Conservation (phyloP, 306 rosid species). For the Comarum palustre region DNA sequence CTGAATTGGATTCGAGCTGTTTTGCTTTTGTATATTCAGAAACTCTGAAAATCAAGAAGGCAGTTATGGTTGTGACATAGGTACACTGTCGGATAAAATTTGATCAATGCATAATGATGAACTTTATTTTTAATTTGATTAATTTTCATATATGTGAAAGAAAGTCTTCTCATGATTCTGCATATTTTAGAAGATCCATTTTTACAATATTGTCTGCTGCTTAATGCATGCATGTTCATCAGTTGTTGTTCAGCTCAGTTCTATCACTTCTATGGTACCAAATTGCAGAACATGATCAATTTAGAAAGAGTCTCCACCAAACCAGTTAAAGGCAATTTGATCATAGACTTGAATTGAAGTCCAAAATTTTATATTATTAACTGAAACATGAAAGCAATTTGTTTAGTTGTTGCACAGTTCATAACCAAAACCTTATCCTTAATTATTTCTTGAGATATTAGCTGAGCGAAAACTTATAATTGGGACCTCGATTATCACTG, state of each 20-base stretch:
- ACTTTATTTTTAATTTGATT: not conserved
- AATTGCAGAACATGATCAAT: not conserved
- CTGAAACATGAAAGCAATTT: no score
- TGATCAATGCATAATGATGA: not conserved
- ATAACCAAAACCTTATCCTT: no score
- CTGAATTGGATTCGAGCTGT: not conserved
- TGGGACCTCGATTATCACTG: no score
- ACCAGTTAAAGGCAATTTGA: not conserved
- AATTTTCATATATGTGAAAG: not conserved
- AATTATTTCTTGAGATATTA: no score
- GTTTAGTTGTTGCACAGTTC: no score
- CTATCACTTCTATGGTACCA: not conserved
- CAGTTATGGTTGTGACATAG: not conserved
- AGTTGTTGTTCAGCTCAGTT: not conserved
- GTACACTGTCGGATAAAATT: not conserved
- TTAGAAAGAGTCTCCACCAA: not conserved
- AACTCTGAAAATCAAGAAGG: conserved; percentile 4
- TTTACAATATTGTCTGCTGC: not conserved
- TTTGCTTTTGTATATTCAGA: not conserved
- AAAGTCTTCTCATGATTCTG: not conserved
- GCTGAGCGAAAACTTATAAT: no score
- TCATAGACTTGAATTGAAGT: no score
- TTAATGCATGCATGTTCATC: not conserved
- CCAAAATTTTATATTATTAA: no score
- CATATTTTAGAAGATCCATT: not conserved